Evolutionary conservation across 2,329 filamentous ascomycete genomes (phyloP).

Genomic region (Anthostomella pinea): DNA sequence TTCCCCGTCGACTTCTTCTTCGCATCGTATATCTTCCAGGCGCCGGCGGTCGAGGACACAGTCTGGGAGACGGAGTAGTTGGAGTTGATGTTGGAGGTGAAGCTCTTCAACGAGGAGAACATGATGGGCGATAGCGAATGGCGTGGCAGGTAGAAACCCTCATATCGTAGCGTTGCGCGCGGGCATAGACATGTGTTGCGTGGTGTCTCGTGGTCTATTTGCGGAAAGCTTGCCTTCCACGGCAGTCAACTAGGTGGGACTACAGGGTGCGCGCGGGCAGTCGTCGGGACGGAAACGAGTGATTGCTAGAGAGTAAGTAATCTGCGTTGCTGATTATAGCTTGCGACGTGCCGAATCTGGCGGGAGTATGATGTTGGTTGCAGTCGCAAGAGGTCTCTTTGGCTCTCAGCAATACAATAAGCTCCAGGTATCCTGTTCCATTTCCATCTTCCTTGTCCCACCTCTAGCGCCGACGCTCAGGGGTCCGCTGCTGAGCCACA

Average conservation of each 20-base stretch:
- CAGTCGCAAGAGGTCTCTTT: no score
- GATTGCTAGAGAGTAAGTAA: no score
- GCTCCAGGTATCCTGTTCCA: no score
- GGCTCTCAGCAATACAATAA: no score
- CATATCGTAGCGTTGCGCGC: conserved; percentile 24
- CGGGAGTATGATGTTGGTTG: no score
- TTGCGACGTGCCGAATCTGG: no score
- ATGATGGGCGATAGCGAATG: conserved; percentile 49
- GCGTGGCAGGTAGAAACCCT: conserved; percentile 20
- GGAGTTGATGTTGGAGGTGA: conserved; percentile 85
- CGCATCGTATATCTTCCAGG: conserved; percentile 96
- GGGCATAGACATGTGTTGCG: conserved; percentile 16
- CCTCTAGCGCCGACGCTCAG: background rate
- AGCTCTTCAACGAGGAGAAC: conserved; percentile 94
- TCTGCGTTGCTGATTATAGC: no score
- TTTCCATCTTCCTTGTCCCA: background rate
- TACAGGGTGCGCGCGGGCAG: no score
- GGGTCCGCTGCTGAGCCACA: background rate
- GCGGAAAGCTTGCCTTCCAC: conserved; percentile 2
- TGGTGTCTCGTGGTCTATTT: conserved; percentile 7
- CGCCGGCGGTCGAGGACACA: conserved; percentile 76
- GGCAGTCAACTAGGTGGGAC: no score
- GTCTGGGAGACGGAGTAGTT: conserved; percentile 82
- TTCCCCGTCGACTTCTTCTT: conserved; percentile 96
- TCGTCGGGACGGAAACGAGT: no score